These are phyloP conservation scores for Globisporangium camurandrum DNA, from an alignment of 352 stramenopile genomes.

Conservation along the genomic window DNA sequence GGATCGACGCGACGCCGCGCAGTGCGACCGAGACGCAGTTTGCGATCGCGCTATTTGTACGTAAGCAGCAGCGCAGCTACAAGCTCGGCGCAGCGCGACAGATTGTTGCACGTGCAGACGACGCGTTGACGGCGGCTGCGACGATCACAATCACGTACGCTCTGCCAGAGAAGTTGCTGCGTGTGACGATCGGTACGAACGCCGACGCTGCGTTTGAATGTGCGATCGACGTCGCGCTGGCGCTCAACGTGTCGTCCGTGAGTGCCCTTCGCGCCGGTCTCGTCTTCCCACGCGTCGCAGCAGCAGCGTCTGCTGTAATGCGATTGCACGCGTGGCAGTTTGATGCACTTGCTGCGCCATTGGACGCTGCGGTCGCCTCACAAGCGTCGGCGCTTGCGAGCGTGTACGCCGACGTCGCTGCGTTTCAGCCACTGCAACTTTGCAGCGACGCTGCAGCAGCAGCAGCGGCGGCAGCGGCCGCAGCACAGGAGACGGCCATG, in stretches of 20 bases:
- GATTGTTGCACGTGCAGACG: slow-evolving; percentile 14
- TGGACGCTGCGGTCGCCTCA: slow-evolving; percentile 7
- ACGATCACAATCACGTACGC: slow-evolving; percentile 33
- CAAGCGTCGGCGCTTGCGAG: slow-evolving; percentile 24
- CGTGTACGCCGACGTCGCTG: slow-evolving; percentile 29
- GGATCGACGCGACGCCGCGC: slow-evolving; percentile 6
- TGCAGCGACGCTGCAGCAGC: slow-evolving; percentile 10
- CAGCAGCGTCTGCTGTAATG: background rate
- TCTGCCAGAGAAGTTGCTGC: slow-evolving; percentile 32
- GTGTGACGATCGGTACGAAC: slow-evolving; percentile 26
- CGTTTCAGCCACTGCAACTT: slow-evolving; percentile 6
- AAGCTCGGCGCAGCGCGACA: slow-evolving; percentile 27
- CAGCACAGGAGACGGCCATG: slow-evolving; percentile 16
- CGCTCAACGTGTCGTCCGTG: slow-evolving; percentile 24
- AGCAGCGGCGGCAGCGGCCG: too few relatives aligned
- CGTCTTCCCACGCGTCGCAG: slow-evolving; percentile 27
- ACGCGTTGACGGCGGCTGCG: background rate
- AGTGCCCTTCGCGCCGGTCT: slow-evolving; percentile 31
- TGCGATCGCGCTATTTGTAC: slow-evolving; percentile 36
- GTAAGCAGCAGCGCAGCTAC: slow-evolving; percentile 27
- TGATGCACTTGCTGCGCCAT: slow-evolving; percentile 10
- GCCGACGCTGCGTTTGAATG: slow-evolving; percentile 31
- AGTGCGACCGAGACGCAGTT: slow-evolving; percentile 10
- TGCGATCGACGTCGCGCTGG: slow-evolving; percentile 45
- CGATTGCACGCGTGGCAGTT: slow-evolving; percentile 28